A percentile compares a stretch with the other conserved stretches of the same genome.
These are phyloP conservation scores for Phylloporus sp. DNA, from an alignment of 768 basidiomycete genomes.

Conservation along the genomic window DNA sequence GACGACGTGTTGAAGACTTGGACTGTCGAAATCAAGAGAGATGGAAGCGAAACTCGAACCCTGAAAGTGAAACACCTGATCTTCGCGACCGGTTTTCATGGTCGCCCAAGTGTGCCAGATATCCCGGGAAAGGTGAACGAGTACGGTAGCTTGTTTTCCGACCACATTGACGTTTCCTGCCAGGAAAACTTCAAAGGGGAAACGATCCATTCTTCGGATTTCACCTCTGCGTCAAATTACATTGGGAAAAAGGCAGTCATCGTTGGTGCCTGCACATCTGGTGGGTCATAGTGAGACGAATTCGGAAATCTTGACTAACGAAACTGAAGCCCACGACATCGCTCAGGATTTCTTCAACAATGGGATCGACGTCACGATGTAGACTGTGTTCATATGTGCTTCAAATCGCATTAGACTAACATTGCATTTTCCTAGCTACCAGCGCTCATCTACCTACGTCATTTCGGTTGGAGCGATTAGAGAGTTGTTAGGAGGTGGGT, in stretches of 20 bases:
- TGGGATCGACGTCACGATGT: conserved; percentile 31
- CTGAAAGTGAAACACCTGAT: conserved; percentile 49
- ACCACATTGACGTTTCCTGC: background rate
- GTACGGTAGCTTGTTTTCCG: background rate
- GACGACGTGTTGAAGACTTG: conserved; percentile 39
- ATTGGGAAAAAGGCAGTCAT: conserved; percentile 62
- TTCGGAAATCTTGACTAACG: conserved; percentile 7
- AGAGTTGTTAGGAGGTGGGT: conserved; percentile 11
- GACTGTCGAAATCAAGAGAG: conserved; percentile 40
- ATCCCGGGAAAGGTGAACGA: conserved; percentile 40
- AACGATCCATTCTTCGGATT: conserved; percentile 48
- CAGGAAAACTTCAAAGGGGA: conserved; percentile 53
- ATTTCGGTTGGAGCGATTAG: conserved; percentile 9
- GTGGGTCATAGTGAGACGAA: conserved; percentile 24
- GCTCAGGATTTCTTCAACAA: conserved; percentile 33
- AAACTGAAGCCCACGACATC: conserved; percentile 33
- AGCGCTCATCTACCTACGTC: conserved; percentile 25
- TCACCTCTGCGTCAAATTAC: conserved; percentile 46
- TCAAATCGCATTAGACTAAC: background rate
- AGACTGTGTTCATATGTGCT: background rate
- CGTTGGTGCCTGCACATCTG: conserved; percentile 66
- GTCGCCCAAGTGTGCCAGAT: conserved; percentile 41
- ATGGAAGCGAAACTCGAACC: conserved; percentile 30
- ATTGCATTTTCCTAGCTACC: conserved; percentile 10
- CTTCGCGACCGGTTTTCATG: conserved; percentile 53